These are phyloP conservation scores for Blakeslea trispora DNA, from an alignment of 371 early-diverging fungal genomes.

Conservation along the genomic window DNA sequence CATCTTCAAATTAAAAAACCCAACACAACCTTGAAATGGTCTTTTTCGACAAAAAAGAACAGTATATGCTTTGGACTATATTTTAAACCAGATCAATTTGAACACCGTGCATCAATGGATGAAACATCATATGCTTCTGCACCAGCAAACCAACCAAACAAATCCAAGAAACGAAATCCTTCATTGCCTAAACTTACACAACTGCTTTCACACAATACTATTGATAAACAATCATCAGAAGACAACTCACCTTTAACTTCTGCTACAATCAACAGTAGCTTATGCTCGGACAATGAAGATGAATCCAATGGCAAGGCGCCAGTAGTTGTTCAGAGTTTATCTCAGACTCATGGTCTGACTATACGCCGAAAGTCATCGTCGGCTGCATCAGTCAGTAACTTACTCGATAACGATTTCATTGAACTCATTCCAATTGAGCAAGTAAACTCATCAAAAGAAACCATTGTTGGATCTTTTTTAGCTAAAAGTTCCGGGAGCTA, in stretches of 20 bases:
- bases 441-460: slow-evolving; percentile 19
- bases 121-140: no score
- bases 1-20: slow-evolving; percentile 66
- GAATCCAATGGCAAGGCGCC: background rate
- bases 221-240: background rate
- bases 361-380: slow-evolving; percentile 11
- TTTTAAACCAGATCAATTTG: slow-evolving; percentile 9
- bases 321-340: background rate
- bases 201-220: background rate
- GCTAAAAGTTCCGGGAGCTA: slow-evolving; percentile 44
- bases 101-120: slow-evolving; percentile 9
- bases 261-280: background rate
- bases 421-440: slow-evolving; percentile 21
- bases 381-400: slow-evolving; percentile 13
- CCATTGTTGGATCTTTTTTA: slow-evolving; percentile 21
- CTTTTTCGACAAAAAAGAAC: slow-evolving; percentile 82
- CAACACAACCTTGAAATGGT: slow-evolving; percentile 80
- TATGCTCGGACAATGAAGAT: slow-evolving; percentile 5
- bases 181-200: slow-evolving; percentile 3
- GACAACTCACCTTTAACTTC: background rate
- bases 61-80: slow-evolving; percentile 88
- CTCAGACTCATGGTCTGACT: background rate
- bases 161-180: slow-evolving; percentile 5
- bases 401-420: slow-evolving; percentile 22
- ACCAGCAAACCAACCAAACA: no score